Conservation (phyloP, 805 yeast species). For the Ogataea methanolica region DNA sequence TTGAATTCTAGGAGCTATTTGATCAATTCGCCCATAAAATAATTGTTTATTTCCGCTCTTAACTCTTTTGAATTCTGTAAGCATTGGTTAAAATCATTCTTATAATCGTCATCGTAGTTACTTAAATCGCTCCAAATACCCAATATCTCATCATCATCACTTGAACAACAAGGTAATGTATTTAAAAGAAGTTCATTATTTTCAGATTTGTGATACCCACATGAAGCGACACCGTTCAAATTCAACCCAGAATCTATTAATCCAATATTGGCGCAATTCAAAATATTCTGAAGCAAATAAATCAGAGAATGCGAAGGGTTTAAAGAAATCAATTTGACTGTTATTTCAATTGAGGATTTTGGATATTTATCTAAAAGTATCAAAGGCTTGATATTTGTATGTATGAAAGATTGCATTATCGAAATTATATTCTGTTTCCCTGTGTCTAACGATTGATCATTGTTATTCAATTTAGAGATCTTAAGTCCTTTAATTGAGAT, state of each 20-base stretch:
- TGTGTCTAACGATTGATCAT: constrained; percentile 41
- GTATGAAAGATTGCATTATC: constrained; percentile 37
- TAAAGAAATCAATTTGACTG: constrained; percentile 59
- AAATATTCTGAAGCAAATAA: constrained; percentile 38
- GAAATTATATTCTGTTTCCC: constrained; percentile 19
- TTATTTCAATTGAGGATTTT: constrained; percentile 81
- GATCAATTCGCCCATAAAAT: constrained; percentile 26
- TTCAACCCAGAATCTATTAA: constrained; percentile 84
- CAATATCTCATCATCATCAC: constrained; percentile 52
- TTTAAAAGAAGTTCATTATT: constrained; percentile 27
- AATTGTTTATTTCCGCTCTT: constrained; percentile 42
- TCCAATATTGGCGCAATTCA: constrained; percentile 68
- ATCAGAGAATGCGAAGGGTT: constrained; percentile 30
- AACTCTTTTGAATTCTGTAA: constrained; percentile 41
- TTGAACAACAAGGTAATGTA: constrained; percentile 14
- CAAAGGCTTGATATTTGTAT: constrained; percentile 32
- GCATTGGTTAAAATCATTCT: constrained; percentile 22
- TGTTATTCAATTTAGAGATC: constrained; percentile 26
- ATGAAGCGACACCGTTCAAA: constrained; percentile 67
- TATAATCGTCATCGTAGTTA: constrained; percentile 28
- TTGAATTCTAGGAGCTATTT: no score
- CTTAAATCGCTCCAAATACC: constrained; percentile 52
- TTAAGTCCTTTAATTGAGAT: constrained; percentile 10
- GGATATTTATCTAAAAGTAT: constrained; percentile 73
- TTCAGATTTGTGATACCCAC: constrained; percentile 34